Percentiles rank a stretch among this genome's conserved stretches.
These are phyloP conservation scores for Yamadazyma sp. DNA, from an alignment of 1,139 yeast species.

Conservation along the genomic window DNA sequence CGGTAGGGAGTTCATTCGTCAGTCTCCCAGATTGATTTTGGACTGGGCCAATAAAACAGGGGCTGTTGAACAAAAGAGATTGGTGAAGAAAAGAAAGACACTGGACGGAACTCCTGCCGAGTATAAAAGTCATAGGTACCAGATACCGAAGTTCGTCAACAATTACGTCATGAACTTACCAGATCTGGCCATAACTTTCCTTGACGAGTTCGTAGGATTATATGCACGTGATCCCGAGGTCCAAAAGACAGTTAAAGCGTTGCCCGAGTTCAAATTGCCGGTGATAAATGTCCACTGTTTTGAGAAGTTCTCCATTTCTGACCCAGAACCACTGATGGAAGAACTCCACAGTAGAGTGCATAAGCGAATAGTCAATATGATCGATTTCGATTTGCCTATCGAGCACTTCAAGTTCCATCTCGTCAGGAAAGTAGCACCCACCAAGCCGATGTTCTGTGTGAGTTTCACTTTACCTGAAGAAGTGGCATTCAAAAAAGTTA, in stretches of 20 bases:
- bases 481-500: conserved; percentile 56
- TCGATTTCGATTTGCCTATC: conserved; percentile 50
- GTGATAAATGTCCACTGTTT: conserved; percentile 87
- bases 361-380: conserved; percentile 51
- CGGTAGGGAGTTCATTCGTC: conserved; percentile 75
- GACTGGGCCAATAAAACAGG: conserved; percentile 31
- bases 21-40: conserved; percentile 54
- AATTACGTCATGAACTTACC: conserved; percentile 97
- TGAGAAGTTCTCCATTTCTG: conserved; percentile 75
- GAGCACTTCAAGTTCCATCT: conserved; percentile 62
- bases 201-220: conserved; percentile 73
- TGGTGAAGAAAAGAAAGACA: conserved; percentile 33
- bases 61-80: conserved; percentile 26
- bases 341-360: conserved; percentile 67
- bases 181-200: conserved; percentile 84
- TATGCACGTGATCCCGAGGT: conserved; percentile 44
- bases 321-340: conserved; percentile 63
- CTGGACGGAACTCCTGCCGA: conserved; percentile 28
- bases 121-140: conserved; percentile 26
- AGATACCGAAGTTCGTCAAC: conserved; percentile 59
- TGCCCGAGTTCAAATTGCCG: conserved; percentile 63
- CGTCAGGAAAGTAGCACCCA: conserved; percentile 93
- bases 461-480: conserved; percentile 74
- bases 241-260: conserved; percentile 27
- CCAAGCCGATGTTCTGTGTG: conserved; percentile 94